Evolutionary conservation across 768 basidiomycete species (phyloP).

Genomic region (Fomitopsis pulvina): DNA sequence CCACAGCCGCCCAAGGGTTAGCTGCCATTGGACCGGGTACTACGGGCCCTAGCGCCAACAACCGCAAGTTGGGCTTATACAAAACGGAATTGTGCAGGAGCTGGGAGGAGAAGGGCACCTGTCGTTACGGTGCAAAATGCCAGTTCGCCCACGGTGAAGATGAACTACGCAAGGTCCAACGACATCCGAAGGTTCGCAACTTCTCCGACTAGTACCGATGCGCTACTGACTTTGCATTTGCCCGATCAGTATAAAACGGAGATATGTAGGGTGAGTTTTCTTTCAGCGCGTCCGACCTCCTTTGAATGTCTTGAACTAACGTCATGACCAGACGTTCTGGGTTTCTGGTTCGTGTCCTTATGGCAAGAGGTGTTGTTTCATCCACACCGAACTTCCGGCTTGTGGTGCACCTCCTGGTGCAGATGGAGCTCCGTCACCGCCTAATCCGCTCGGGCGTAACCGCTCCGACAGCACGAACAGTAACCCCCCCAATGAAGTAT

Average conservation of each 20-base stretch:
- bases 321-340: conserved; percentile 71
- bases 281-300: conserved; percentile 5
- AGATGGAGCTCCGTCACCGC: conserved; percentile 43
- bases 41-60: conserved; percentile 82
- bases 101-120: conserved; percentile 88
- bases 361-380: conserved; percentile 90
- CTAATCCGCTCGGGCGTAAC: conserved; percentile 42
- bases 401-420: conserved; percentile 52
- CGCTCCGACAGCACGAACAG: conserved; percentile 73
- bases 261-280: conserved; percentile 70
- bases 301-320: background rate
- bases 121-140: conserved; percentile 83
- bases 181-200: conserved; percentile 76
- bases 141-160: conserved; percentile 93
- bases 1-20: conserved; percentile 24
- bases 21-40: conserved; percentile 26
- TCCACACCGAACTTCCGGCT: conserved; percentile 78
- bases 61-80: conserved; percentile 84
- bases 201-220: background rate
- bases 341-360: conserved; percentile 91
- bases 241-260: conserved; percentile 79
- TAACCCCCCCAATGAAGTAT: conserved; percentile 62
- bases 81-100: conserved; percentile 88
- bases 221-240: conserved; percentile 13
- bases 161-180: conserved; percentile 74